phyloP scores from a whole-genome alignment of 1,284 basidiomycete genomes.

The Apiotrichum sp. region DNA sequence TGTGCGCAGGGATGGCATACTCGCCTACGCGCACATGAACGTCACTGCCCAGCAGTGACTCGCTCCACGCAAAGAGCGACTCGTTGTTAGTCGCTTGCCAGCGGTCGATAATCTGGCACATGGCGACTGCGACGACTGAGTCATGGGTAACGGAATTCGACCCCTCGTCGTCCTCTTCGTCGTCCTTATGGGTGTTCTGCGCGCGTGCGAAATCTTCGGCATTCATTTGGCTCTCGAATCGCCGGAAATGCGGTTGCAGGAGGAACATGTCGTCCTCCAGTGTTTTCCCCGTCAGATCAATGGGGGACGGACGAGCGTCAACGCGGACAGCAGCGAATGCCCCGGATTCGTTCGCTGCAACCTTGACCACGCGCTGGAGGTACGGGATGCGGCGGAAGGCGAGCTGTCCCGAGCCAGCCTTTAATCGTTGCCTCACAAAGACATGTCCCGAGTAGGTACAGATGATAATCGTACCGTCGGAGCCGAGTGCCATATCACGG shows the following conservation, averaged over 20 bases:
- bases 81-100: conserved; percentile 36
- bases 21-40: conserved; percentile 31
- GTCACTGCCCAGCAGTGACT: conserved; percentile 40
- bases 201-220: conserved; percentile 35
- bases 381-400: conserved; percentile 78
- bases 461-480: conserved; percentile 81
- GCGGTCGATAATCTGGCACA: conserved; percentile 39
- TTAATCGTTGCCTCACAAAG: conserved; percentile 65
- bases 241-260: conserved; percentile 56
- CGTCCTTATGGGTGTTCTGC: conserved; percentile 5
- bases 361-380: conserved; percentile 75
- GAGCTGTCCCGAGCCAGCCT: conserved; percentile 56
- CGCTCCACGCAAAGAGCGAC: conserved; percentile 42
- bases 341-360: conserved; percentile 81
- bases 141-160: conserved; percentile 44
- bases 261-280: conserved; percentile 64
- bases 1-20: conserved; percentile 40
- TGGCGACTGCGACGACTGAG: conserved; percentile 32
- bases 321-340: conserved; percentile 79
- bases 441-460: conserved; percentile 94
- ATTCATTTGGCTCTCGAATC: conserved; percentile 42
- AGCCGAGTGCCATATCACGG: conserved; percentile 80
- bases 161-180: conserved; percentile 45
- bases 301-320: conserved; percentile 60
- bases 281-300: conserved; percentile 57